Evolutionary conservation across 2,329 filamentous ascomycete species (phyloP), one percentile per base, ranked within the genome.

Genomic region (Parastagonospora nodorum): DNA sequence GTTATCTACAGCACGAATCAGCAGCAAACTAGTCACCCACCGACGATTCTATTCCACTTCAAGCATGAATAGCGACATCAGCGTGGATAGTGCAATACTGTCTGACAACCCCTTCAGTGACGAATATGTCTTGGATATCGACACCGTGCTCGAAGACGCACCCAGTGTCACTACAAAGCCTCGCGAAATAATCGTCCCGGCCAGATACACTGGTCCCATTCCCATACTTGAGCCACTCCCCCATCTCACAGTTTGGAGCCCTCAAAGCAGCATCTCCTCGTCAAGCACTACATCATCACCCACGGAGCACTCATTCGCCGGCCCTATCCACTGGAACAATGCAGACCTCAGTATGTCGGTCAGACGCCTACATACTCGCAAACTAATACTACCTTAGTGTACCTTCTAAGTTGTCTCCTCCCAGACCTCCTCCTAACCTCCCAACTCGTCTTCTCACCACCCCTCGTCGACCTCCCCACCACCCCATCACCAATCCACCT

Each of bases 381-480:
- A 42, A 51, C 54, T 48, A 48, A 48, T 15, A 29, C 2, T 10
- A 28, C 29, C 19, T 8, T 37, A 66, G 64, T 55, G 35, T 64
- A 63, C 48, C 54, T 67, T 14, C 39, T 64, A 14, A 36, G 36
- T 29, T 43, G 52, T 30, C 40, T 67, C 39, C 53, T 48, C 27
- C 57, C 64, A 8, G 33, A 48, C 42, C 44, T 51, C 12, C 41
- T 55, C 9, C 2, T 46, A 9, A 15, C 40, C 36, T 36, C 53
- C 24, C 30, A 29, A 11, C 31, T 64, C 47, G 7, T 53, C 43
- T 57, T 64, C 53, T 15, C 31, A 12, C 55, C 63, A 44, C 48
- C 53, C 19, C 62, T 62, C 33, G 38, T 40, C 14, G 14, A 33
- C n/a, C 53, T 64, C 15, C 27, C 35, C 8, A 27, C 31, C n/a